Evolutionary conservation across 108 stramenopile genomes (phyloP).

Genomic region (Ochromonas danica): DNA sequence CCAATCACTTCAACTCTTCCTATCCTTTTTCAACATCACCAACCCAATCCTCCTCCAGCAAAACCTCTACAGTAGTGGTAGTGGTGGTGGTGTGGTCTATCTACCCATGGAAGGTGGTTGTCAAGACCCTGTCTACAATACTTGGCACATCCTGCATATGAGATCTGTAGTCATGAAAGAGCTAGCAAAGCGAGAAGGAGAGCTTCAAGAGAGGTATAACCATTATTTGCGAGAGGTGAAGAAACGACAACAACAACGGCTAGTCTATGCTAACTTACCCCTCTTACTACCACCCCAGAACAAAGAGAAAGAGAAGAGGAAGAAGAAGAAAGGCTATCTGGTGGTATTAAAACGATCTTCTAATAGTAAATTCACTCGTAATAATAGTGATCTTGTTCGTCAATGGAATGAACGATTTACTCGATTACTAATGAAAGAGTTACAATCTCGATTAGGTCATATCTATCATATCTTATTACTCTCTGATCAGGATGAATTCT

Average conservation of each 20-base stretch:
- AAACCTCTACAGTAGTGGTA: no score
- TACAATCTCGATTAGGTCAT: no score
- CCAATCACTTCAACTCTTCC: no score
- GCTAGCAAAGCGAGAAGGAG: not conserved
- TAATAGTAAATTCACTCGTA: not conserved
- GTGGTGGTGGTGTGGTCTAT: no score
- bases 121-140: conserved; percentile 19
- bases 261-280: not conserved
- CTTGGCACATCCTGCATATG: not conserved
- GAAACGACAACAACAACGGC: no score
- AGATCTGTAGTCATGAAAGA: no score
- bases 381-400: not conserved
- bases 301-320: not conserved
- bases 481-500: not conserved
- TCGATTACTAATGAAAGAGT: not conserved
- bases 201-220: not conserved
- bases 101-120: conserved; percentile 29
- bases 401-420: conserved; percentile 4
- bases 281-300: not conserved
- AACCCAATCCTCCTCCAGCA: no score
- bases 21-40: no score
- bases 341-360: not conserved
- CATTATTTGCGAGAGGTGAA: not conserved
- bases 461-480: not conserved
- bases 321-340: not conserved